phyloP scores from a whole-genome alignment of 371 early-diverging fungal genomes.

The Mortierella sp. region DNA sequence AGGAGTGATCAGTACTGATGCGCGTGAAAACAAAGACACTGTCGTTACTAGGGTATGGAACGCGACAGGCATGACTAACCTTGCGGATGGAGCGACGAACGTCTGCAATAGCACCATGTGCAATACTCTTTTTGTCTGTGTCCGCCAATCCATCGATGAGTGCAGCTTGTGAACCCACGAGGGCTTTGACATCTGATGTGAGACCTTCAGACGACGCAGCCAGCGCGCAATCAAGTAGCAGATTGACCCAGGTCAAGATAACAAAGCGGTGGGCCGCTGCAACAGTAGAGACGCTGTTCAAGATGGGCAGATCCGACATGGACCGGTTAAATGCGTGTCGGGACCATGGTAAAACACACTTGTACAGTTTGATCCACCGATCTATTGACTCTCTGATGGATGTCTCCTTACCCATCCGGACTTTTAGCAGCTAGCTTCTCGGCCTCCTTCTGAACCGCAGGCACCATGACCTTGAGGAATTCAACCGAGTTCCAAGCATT shows the following conservation, averaged over 20 bases:
- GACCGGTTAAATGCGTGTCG: neutral
- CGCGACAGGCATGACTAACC: conserved; percentile 25
- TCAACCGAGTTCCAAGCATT: conserved; percentile 68
- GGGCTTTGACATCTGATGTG: conserved; percentile 41
- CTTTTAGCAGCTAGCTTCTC: conserved; percentile 63
- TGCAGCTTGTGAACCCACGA: conserved; percentile 65
- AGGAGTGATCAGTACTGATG: neutral
- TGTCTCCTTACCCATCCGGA: conserved; percentile 58
- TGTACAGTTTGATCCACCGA: neutral
- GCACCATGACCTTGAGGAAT: conserved; percentile 65
- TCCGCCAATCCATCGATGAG: conserved; percentile 64
- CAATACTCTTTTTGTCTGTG: conserved; percentile 56
- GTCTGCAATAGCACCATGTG: conserved; percentile 64
- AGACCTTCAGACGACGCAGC: conserved; percentile 34
- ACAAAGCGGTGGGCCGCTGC: conserved; percentile 68
- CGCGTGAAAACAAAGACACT: no score
- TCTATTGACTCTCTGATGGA: neutral
- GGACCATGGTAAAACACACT: neutral
- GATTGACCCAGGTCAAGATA: conserved; percentile 69
- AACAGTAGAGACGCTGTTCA: conserved; percentile 57
- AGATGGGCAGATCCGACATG: neutral
- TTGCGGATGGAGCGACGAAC: conserved; percentile 69
- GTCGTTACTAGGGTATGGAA: no score
- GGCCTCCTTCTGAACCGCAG: conserved; percentile 64
- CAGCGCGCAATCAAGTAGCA: conserved; percentile 57